Evolutionary conservation across 2,329 filamentous ascomycete species (phyloP).

Genomic region (Nemania sp.): DNA sequence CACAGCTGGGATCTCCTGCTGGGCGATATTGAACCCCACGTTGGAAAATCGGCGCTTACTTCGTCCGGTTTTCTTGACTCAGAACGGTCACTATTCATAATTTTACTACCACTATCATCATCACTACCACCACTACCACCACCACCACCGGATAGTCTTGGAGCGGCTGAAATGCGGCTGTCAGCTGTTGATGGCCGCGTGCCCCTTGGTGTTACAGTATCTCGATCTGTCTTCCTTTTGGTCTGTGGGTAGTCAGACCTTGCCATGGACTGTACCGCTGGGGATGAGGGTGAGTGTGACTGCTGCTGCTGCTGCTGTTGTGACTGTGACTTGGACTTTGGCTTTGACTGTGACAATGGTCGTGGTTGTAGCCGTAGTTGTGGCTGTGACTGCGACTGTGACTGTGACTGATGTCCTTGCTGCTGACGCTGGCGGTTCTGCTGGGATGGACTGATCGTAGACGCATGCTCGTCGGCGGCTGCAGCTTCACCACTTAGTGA

Average conservation of each 20-base stretch:
- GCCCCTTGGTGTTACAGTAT: slow-evolving; percentile 26
- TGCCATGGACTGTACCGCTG: slow-evolving; percentile 48
- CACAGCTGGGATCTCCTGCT: slow-evolving; percentile 15
- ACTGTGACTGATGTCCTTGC: slow-evolving; percentile 7
- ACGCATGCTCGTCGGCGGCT: slow-evolving; percentile 45
- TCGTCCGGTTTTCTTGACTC: slow-evolving; percentile 37
- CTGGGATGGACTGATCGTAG: slow-evolving; percentile 37
- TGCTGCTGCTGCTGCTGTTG: slow-evolving; percentile 8
- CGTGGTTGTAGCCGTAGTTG: slow-evolving; percentile 9
- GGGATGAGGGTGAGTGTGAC: slow-evolving; percentile 11
- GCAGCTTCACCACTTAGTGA: slow-evolving; percentile 51
- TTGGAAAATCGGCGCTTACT: slow-evolving; percentile 2
- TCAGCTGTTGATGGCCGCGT: neutral
- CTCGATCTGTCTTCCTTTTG: slow-evolving; percentile 37
- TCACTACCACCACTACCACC: neutral
- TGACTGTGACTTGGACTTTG: slow-evolving; percentile 15
- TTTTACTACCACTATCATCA: slow-evolving; percentile 6
- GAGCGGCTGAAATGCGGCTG: slow-evolving; percentile 1
- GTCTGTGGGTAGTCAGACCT: slow-evolving; percentile 34
- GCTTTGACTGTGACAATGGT: slow-evolving; percentile 4
- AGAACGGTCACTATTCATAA: slow-evolving; percentile 7
- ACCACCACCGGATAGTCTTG: slow-evolving; percentile 2
- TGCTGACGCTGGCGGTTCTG: slow-evolving; percentile 37
- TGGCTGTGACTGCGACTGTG: slow-evolving; percentile 19
- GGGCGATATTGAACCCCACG: slow-evolving; percentile 4